Evolutionary conservation across 148 eudicot genomes (phyloP).

Genomic region (Fagopyrum homotropicum): DNA sequence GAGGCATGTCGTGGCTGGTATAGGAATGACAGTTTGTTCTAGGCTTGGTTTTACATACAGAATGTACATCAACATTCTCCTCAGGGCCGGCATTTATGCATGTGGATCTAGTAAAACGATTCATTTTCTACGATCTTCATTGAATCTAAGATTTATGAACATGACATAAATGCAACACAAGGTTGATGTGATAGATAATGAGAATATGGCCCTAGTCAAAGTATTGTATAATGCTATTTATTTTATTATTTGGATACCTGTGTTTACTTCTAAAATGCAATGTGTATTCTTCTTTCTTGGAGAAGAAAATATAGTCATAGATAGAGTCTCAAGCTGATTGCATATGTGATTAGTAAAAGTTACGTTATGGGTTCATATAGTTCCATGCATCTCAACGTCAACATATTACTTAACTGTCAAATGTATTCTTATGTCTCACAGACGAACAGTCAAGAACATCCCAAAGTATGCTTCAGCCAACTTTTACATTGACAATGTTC

Average conservation of each 20-base stretch:
- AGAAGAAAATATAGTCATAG: neutral
- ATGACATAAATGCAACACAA: neutral
- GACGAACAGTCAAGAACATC: slow-evolving; percentile 95
- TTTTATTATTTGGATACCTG: neutral
- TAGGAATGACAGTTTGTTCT: neutral
- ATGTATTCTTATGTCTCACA: slow-evolving; percentile 26
- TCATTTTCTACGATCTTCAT: neutral
- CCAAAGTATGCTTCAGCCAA: slow-evolving; percentile 97
- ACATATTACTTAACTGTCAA: slow-evolving; percentile 1
- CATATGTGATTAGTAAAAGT: neutral
- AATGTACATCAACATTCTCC: neutral
- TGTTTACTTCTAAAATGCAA: neutral
- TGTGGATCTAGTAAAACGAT: neutral
- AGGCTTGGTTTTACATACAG: neutral
- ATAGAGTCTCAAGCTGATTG: neutral
- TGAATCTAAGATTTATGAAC: neutral
- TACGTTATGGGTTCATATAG: neutral
- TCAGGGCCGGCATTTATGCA: neutral
- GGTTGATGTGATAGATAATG: neutral
- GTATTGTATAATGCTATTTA: neutral
- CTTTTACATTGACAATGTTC: slow-evolving; percentile 94
- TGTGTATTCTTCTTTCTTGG: neutral
- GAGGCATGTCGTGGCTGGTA: neutral
- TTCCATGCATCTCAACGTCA: neutral
- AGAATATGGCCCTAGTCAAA: neutral